Evolutionary conservation across 768 basidiomycete species (phyloP), one percentile per base, ranked within the genome.

Genomic region (Podaxis sp.): DNA sequence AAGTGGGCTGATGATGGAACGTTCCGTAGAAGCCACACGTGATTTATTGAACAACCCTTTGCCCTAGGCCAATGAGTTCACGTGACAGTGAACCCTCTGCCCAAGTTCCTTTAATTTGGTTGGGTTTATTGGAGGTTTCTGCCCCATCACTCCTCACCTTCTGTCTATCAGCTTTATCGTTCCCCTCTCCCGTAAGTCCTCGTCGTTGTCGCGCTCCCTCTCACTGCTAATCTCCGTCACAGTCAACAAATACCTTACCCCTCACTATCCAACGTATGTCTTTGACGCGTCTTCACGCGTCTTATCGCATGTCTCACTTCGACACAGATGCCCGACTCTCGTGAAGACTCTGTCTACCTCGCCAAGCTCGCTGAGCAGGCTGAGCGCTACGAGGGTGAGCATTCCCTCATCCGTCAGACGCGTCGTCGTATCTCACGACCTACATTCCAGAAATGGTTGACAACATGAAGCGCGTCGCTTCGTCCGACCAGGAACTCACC

Each of bases 311-410:
- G 61, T 70, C 67, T 62, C 63, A 73, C 66, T 63, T 38, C 17
- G 13, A 58, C 49, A 19, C 64, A 92, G 90, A 92, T 92, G 92
- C 76, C 88, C 74, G 89, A 90, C 74, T 81, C 86, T 75, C 93
- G 95, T 74, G 95, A 96, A 87, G 93, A 96, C 79, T 94, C 91
- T 72, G 96, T 99, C 80, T 99, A 98, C 87, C 95, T 97, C 80
- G 96, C 96, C 83, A 99, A 99, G 93, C 95, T 98, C 84, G 94
- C 95, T 76, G 95, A 98, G 84, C 95, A 98, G 84, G 96, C 96
- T 72, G 96, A 99, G 86, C 96, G 96, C 56, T 99, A 98, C 77
- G 96, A 98, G 84, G 96, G 96, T 90, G 49, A 55, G 81, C 74
- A 40, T 59, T 28, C 57, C 39, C 15, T 48, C 24, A 60, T 39